Base-by-base conservation (phyloP, 345 rosid species). In the Isatis tinctoria region DNA sequence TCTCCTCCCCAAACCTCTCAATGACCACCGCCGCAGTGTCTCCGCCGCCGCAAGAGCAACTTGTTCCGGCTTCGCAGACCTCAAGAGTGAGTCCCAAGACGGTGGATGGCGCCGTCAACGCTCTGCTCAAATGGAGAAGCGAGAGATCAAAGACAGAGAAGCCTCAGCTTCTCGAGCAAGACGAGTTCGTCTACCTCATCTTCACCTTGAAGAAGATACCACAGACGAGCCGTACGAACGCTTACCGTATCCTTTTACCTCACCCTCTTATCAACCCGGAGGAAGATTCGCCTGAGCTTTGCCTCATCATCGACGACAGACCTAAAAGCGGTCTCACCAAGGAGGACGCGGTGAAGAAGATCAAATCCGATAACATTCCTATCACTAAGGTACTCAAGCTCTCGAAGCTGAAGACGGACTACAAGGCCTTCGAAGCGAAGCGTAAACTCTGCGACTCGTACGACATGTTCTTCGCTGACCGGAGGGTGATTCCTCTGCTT, bases 301-400 rank as follows among this genome's bases (percentile, higher is more conserved):
- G 97, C 77, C 79, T 91, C 72, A 79, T 91, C 62, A 79, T 91
- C 59, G 97, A 91, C 32, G 97, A 91, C 40, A 82, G 92, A 22
- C 68, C 94, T 73, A 88, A 85, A 49, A 82, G 89, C 2, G 85
- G 85, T 16, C 84, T 91, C 67, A 80, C 82, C 1, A 91, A 91
- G 37, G 97, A 82, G 4, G 81, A 67, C 6, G 85, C 83, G 12
- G 69, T 30, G 67, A 88, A 87, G 86, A 91, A 91, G 81, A 85
- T 91, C 27, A 72, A 88, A 39, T 65, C 85, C 0, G 92, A 91
- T n/a, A 63, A 78, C 74, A 79, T 91, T 51, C 90, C 90, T 7
- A 64, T 88, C 69, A 82, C 86, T 11, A 88, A 91, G 79, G 81
- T 91, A 16, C 68, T 91, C 64, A 87, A 85, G 79, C 66, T 88